Evolutionary conservation across 1,284 basidiomycete species (phyloP), one percentile per base, ranked within the genome.

Genomic region (Coriolopsis trogii): DNA sequence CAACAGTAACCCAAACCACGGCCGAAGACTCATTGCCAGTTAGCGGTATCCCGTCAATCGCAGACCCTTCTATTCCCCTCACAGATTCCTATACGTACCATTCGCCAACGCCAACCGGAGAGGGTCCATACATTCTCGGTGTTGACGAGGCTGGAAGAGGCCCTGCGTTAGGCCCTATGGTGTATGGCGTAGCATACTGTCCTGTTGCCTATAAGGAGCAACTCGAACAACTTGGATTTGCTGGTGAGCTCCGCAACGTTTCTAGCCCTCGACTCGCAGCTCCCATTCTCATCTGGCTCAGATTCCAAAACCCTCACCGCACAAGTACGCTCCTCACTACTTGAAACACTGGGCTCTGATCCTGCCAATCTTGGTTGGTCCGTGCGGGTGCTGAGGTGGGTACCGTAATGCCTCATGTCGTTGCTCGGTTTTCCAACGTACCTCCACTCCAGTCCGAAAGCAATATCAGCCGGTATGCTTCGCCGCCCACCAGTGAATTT

Each of bases 61-160:
- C 55, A 1, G 65, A 70, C 46, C 61, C 67, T 5, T 61, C 66
- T 8, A 42, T 47, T 0, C 70, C 71, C 3, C 63, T 95, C 23
- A 76, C 75, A 4, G 79, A 84, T 25, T 91, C 91, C 0, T 95
- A 95, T 68, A 87, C 88, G 0, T 89, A 91, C 67, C 92, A 95
- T 67, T 93, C 92, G 0, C 77, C 83, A 7, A 80, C 69, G 1
- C 83, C 91, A 23, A 82, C 84, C 0, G 76, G 82, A 0, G 48
- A 71, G 1, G 87, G 87, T 0, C 84, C 83, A n/a, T 91, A 85
- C 71, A 89, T 97, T 43, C 85, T 99, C 49, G 96, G 96, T 30
- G 94, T 99, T 6, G 96, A 99, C 70, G 96, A 99, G 70, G 96
- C 96, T 0, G 96, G 96, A 1, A 80, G 96, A 53, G 96, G 97